Evolutionary conservation across 2,329 filamentous ascomycete species (phyloP), one percentile per base, ranked within the genome.

Genomic region (Dothiorella sarmentorum): DNA sequence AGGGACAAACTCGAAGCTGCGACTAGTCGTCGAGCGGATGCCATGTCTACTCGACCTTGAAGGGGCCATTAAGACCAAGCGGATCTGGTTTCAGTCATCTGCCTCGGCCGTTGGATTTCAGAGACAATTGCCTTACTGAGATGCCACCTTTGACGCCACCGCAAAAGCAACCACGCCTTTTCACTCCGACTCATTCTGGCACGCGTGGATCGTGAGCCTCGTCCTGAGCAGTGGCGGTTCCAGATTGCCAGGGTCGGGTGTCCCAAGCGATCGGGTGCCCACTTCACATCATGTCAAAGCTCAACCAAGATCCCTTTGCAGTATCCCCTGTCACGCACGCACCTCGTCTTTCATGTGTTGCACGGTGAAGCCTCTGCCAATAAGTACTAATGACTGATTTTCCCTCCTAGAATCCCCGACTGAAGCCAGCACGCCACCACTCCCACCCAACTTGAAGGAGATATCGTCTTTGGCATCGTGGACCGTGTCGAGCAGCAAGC

Each of bases 391-490:
- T 29, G 15, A 10, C 35, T 45, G 9, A 37, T 18, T 11, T 7
- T 13, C 3, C 40, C 20, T 40, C 29, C 31, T 15, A 45, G 42
- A 58, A 24, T 38, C 43, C 24, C 43, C 42, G n/a, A 58, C 42
- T 22, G 43, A 49, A 13, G n/a, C 43, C 24, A 59, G 24, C n/a
- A 40, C 40, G 40, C 51, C 58, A 29, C 58, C 59, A 20, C 35
- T 60, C 4, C 59, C 59, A 37, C 55, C 52, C 24, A 71, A 76
- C 42, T 78, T 93, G 62, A 92, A 91, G 71, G 90, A 94, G 70
- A 93, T 94, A 69, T 90, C 88, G 66, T 91, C 91, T 62, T 80
- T 94, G 18, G 90, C 89, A 29, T 88, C 86, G 63, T 93, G 91
- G 79, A 92, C 88, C 10, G 89, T 93, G 64, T 90, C 87, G 70